A percentile compares a stretch with the other conserved stretches of the same genome.
Evolutionary conservation across 2,329 filamentous ascomycete species (phyloP).

Genomic region (Falciphora oryzae): DNA sequence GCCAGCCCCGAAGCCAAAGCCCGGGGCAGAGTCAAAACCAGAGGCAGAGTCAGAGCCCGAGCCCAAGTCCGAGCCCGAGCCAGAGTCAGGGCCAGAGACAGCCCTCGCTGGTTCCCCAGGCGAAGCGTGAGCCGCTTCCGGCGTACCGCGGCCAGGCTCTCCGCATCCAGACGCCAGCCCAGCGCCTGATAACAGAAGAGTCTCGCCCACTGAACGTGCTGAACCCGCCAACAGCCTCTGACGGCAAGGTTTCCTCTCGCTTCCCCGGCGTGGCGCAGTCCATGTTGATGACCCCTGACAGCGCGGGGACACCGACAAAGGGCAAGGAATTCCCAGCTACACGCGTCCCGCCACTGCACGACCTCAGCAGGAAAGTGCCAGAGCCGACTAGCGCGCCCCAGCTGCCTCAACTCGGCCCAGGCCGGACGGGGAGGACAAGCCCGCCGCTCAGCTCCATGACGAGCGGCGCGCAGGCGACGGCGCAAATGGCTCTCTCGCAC

Average conservation of each 20-base stretch:
- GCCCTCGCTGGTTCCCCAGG: slow-evolving; percentile 24
- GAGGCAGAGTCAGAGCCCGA: background rate
- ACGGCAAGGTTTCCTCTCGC: slow-evolving; percentile 54
- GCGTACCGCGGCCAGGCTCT: slow-evolving; percentile 56
- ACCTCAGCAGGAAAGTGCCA: slow-evolving; percentile 40
- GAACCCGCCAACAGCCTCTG: slow-evolving; percentile 32
- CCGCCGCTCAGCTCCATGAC: slow-evolving; percentile 25
- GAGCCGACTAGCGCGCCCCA: slow-evolving; percentile 18
- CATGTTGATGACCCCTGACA: slow-evolving; percentile 57
- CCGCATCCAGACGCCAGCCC: slow-evolving; percentile 58
- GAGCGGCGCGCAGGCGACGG: slow-evolving; percentile 47
- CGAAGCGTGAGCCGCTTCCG: slow-evolving; percentile 52
- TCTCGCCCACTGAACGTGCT: slow-evolving; percentile 50
- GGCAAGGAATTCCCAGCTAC: slow-evolving; percentile 47
- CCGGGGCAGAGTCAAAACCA: background rate
- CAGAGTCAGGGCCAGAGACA: background rate
- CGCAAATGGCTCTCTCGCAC: slow-evolving; percentile 54
- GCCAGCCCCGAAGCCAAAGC: background rate
- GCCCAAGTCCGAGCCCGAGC: background rate
- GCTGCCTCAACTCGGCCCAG: background rate
- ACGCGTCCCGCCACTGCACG: slow-evolving; percentile 55
- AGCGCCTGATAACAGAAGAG: slow-evolving; percentile 49
- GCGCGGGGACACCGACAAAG: slow-evolving; percentile 35
- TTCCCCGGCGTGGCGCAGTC: slow-evolving; percentile 43
- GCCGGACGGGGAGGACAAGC: slow-evolving; percentile 19